A percentile compares a stretch with the other conserved stretches of the same genome.
phyloP scores from a whole-genome alignment of 495 filamentous ascomycete genomes.

The Cercophora sp. region DNA sequence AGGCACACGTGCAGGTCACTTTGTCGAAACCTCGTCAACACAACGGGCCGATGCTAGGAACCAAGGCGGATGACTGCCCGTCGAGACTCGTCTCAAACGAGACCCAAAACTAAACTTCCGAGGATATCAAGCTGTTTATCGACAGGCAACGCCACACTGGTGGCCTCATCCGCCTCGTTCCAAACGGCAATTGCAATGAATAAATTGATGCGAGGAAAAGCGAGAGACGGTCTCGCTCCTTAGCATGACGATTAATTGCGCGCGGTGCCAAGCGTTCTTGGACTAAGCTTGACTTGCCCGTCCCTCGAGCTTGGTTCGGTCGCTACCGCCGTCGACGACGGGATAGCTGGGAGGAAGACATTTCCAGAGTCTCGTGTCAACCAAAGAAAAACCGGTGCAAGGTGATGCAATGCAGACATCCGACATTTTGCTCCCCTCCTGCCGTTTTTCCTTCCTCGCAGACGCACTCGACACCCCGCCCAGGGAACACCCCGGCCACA shows the following conservation, averaged over 20 bases:
- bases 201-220: not conserved
- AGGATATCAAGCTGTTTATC: too few species aligned
- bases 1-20: constrained; percentile 1
- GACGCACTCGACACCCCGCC: not conserved
- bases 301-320: not conserved
- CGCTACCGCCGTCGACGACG: not conserved
- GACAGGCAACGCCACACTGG: too few species aligned
- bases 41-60: not conserved
- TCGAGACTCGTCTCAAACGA: not conserved
- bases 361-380: too few species aligned
- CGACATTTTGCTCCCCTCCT: too few species aligned
- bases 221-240: not conserved
- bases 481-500: not conserved
- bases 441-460: not conserved
- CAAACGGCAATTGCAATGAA: not conserved
- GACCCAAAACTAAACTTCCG: too few species aligned
- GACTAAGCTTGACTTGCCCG: not conserved
- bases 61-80: not conserved
- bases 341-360: not conserved
- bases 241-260: constrained; percentile 8
- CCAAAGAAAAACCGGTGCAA: too few species aligned
- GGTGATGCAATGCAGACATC: too few species aligned
- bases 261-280: not conserved
- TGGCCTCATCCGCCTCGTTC: not conserved
- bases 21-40: too few species aligned